A percentile compares a stretch with the other conserved stretches of the same genome.
phyloP scores from a whole-genome alignment of 164 flowering plant species.

The Nelumbo lutea region DNA sequence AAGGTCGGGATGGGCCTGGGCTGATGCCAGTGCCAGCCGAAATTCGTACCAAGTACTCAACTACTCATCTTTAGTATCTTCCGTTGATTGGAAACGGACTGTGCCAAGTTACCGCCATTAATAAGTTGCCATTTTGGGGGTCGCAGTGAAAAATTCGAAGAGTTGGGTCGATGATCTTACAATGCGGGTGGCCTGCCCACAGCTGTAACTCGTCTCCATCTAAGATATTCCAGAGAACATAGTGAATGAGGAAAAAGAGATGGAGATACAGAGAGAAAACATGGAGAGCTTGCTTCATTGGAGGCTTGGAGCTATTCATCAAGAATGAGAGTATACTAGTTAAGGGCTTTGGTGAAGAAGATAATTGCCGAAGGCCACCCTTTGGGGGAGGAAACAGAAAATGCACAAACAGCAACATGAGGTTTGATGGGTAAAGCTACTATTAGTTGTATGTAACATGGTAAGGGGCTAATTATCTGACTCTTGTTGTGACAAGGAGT shows the following conservation, averaged over 20 bases:
- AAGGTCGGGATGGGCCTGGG: too few relatives aligned
- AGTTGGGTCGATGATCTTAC: constrained; percentile 88
- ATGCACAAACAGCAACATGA: too few relatives aligned
- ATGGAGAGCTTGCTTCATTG: constrained; percentile 79
- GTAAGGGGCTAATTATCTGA: too few relatives aligned
- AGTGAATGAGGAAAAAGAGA: constrained; percentile 56
- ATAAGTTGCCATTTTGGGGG: constrained; percentile 91
- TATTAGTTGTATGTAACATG: too few relatives aligned
- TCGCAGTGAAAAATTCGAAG: constrained; percentile 83
- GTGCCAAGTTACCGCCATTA: constrained; percentile 89
- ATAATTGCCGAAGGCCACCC: constrained; percentile 44
- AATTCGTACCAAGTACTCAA: too few relatives aligned
- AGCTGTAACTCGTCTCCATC: constrained; percentile 65
- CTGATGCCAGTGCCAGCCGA: too few relatives aligned
- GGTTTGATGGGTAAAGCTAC: too few relatives aligned
- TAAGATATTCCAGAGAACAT: constrained; percentile 71
- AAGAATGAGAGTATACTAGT: constrained; percentile 71
- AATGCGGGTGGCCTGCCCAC: constrained; percentile 95
- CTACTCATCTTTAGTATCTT: too few relatives aligned
- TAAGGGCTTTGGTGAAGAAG: constrained; percentile 85
- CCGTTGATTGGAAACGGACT: constrained; percentile 85
- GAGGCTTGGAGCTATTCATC: constrained; percentile 76
- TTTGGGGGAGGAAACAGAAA: too few relatives aligned
- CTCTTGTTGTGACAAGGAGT: too few relatives aligned
- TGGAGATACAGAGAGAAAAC: constrained; percentile 98